Base-by-base conservation (phyloP, 202 grass and related monocot genomes). In the Carex sylvatica region DNA sequence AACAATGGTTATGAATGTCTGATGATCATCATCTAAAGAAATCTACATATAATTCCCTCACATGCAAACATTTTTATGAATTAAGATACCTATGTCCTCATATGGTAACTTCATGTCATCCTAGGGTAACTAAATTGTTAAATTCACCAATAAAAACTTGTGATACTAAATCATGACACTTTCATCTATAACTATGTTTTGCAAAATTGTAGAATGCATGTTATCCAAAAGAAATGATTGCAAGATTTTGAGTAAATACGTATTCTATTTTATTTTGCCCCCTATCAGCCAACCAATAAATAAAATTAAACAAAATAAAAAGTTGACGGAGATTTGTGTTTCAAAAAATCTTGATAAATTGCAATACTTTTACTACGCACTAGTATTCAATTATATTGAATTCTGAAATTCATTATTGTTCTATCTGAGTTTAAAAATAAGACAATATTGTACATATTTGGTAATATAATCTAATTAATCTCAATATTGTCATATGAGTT, bases 281-380 rank as follows among this genome's bases (percentile, higher is more conserved):
- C 12, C 38, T 13, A 13, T 49, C 2, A 16, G 2, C 1, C 67
- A n/a, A 4, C 16, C 33, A 5, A 22, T 19, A 70, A 24, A 3
- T 46, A 70, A 70, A 70, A n/a, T n/a, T n/a, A n/a, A 70, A 44
- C 16, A 70, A 70, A 22, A 52, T 52, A 4, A 28, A 74, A 74
- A 26, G 12, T 11, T 28, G 10, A 62, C 20, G 9, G 11, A 52
- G 10, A 38, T 68, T 10, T 35, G 13, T 52, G 23, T 74, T 26
- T 74, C 4, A 28, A 28, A 15, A 15, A 53, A 9, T 14, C 3
- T 24, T 14, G 0, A 74, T 42, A 74, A 30, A 52, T 24, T 22
- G 24, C 3, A 71, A 47, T 22, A 22, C 2, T 24, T 71, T 63
- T 0, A 26, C 2, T 2, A 13, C 10, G 0, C 12, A 49, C 46